Base-by-base conservation (phyloP, 768 basidiomycete species). In the Leccinum aurantiacum region DNA sequence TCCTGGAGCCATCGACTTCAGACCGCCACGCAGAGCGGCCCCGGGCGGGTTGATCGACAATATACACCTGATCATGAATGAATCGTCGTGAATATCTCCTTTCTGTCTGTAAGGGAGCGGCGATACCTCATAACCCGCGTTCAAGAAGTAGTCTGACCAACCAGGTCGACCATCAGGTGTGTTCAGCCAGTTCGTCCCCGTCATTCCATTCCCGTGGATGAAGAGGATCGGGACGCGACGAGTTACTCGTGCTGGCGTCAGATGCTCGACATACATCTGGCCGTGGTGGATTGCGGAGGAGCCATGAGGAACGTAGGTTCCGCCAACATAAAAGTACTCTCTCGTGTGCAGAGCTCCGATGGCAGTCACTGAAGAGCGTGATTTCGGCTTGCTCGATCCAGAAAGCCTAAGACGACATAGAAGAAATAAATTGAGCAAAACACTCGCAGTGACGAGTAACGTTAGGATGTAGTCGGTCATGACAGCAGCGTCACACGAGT, bases 121-220 rank as follows among this genome's bases (percentile, higher is more conserved):
- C 25, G 37, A 56, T 65, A 83, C 82, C 71, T 83, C 82, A 59
- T 81, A 83, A 38, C 82, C 82, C 63, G 79, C 61, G 53, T 74
- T 68, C 58, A 84, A 64, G 57, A 84, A 82, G 67, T 80, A 82
- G 69, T 84, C 82, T n/a, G 79, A 79, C 82, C 83, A 84, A n/a
- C 83, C 82, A 10, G 74, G 66, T 61, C 81, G 74, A 25, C 80
- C 81, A 65, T 84, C 83, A 1, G 82, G 82, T 0, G 83, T 84
- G 57, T 82, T 82, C 48, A 84, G 65, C 65, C 82, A 81, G 56
- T 75, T 81, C 15, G 80, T 77, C 44, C 80, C 82, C 7, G 82
- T 82, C 82, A 83, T 82, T 24, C 78, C 81, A 56, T 76, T 75
- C 24, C 82, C 83, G 50, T 79, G 82, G 22, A 84, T 79, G 53